Evolutionary conservation across 257 asterid genomes (phyloP), one percentile per base, ranked within the genome.

Genomic region (Solanum megistacrolobum): DNA sequence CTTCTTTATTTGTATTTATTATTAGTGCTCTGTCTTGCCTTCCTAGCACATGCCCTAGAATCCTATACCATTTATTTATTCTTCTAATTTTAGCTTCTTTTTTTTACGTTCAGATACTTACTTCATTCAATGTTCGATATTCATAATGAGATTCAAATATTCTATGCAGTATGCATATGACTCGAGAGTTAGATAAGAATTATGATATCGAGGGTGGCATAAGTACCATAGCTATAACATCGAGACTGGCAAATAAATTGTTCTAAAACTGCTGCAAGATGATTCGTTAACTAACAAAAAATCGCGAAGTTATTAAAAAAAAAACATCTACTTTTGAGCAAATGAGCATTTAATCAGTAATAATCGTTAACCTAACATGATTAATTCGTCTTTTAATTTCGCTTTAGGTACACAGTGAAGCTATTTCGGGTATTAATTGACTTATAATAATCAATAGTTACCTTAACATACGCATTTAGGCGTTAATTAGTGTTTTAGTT

Each of bases 71-170:
- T 20, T 32, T 72, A 72, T 72, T 72, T 72, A 34, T 18, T 34
- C 79, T 72, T 72, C 43, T 74, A 35, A 35, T 20, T 74, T 34
- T 35, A n/a, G 3, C 27, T 58, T 9, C 0, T 21, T 0, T 34
- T 73, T 35, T 34, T 34, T 10, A 72, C 0, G 6, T 34, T 11
- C 0, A 2, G 6, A 18, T 35, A 35, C 2, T 20, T 35, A 35
- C 2, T 20, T 55, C 0, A 20, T 55, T 0, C 0, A 0, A 0
- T 20, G 12, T 58, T 58, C 0, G 66, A 58, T 58, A 58, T 58
- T 58, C 25, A 21, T 1, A 58, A 1, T 58, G 2, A 21, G 6
- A 9, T 21, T n/a, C 1, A 0, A 66, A 6, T 66, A 66, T 12
- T 11, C 13, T 65, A 68, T 6, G 52, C 16, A 43, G 14, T 20